A percentile compares a stretch with the other conserved stretches of the same genome.
These are phyloP conservation scores for Begonia peltatifolia DNA, from an alignment of 306 rosid species.

Conservation along the genomic window DNA sequence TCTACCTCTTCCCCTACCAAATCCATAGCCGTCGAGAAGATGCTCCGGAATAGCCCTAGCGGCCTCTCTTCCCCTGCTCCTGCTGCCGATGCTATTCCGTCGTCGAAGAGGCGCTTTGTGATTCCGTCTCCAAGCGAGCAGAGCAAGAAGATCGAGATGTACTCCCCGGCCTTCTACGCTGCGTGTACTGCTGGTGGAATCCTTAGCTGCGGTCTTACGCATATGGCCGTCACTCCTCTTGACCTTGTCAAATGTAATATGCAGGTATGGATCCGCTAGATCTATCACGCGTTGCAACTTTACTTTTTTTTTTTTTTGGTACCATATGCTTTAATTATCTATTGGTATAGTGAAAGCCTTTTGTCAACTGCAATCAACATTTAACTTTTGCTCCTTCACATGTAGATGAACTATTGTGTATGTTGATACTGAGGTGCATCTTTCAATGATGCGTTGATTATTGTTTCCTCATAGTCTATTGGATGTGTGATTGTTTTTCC, in stretches of 20 bases:
- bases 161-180: slow-evolving; percentile 78
- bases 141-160: slow-evolving; percentile 57
- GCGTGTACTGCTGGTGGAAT: slow-evolving; percentile 86
- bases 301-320: too few species aligned
- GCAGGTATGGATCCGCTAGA: slow-evolving; percentile 46
- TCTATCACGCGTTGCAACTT: slow-evolving; percentile 6
- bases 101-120: slow-evolving; percentile 17
- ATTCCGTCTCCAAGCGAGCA: slow-evolving; percentile 56
- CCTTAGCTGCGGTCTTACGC: slow-evolving; percentile 88
- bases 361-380: too few species aligned
- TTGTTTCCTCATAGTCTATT: too few species aligned
- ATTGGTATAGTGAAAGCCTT: too few species aligned
- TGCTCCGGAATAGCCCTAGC: slow-evolving; percentile 20
- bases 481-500: too few species aligned
- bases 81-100: slow-evolving; percentile 3
- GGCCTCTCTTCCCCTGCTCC: slow-evolving; percentile 4
- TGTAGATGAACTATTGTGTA: too few species aligned
- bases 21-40: slow-evolving; percentile 37
- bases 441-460: too few species aligned
- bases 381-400: too few species aligned
- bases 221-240: slow-evolving; percentile 91
- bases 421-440: too few species aligned
- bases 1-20: slow-evolving; percentile 30
- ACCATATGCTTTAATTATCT: too few species aligned
- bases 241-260: slow-evolving; percentile 95